Percentiles rank a stretch among this genome's conserved stretches.
phyloP scores from a whole-genome alignment of 164 flowering plant genomes.

The Brasenia schreberi region DNA sequence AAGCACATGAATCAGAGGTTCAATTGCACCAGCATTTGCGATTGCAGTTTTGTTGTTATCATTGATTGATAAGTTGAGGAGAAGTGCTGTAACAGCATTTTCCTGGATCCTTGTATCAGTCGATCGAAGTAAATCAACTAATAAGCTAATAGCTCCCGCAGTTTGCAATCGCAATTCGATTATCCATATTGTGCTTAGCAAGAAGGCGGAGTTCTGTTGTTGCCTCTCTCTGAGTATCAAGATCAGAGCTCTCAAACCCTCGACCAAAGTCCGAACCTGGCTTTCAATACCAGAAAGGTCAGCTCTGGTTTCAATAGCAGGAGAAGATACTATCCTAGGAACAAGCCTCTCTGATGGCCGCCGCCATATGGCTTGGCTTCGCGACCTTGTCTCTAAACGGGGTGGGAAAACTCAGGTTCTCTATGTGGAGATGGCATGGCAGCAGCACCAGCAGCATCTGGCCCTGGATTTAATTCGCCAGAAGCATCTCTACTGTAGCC shows the following conservation, averaged over 20 bases:
- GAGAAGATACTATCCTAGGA: slow-evolving; percentile 8
- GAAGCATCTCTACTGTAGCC: slow-evolving; percentile 5
- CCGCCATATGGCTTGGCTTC: slow-evolving; percentile 8
- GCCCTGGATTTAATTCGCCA: slow-evolving; percentile 5
- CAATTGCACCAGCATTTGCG: slow-evolving; percentile 77
- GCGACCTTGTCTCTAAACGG: neutral
- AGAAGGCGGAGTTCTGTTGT: slow-evolving; percentile 79
- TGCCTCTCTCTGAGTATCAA: slow-evolving; percentile 65
- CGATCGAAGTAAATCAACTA: slow-evolving; percentile 61
- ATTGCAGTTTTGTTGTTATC: slow-evolving; percentile 76
- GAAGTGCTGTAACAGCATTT: slow-evolving; percentile 94
- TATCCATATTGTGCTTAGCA: slow-evolving; percentile 75
- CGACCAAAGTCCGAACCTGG: slow-evolving; percentile 9
- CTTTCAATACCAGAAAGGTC: slow-evolving; percentile 22
- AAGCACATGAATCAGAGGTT: slow-evolving; percentile 71
- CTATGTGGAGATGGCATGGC: no score
- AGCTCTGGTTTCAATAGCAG: slow-evolving; percentile 5
- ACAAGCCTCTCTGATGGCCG: slow-evolving; percentile 8
- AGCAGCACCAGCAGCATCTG: neutral
- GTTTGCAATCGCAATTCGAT: slow-evolving; percentile 63
- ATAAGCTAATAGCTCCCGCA: slow-evolving; percentile 75
- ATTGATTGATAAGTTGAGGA: slow-evolving; percentile 67
- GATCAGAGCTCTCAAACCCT: slow-evolving; percentile 5
- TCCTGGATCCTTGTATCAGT: slow-evolving; percentile 67
- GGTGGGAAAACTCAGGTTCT: no score